Base-by-base conservation (phyloP, 2,329 filamentous ascomycete species). In the Cladophialophora yegresii region DNA sequence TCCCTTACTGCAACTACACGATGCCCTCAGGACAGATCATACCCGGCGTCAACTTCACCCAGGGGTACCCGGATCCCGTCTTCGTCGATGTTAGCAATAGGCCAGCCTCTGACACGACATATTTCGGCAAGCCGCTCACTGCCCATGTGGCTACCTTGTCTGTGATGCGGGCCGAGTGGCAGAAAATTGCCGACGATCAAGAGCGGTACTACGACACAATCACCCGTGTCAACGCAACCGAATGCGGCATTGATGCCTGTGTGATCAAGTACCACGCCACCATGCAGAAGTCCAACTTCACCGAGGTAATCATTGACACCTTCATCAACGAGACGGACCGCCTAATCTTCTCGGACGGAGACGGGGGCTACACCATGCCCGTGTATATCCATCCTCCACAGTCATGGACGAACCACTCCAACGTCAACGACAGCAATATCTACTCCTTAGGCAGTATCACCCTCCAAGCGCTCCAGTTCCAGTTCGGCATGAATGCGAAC, bases 1-100 rank as follows among this genome's bases (percentile, higher is more conserved):
- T 58, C 10, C 53, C 53, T 22, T 57, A 56, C 32, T 62, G 60
- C 53, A 62, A 56, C 60, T 62, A 62, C 22, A 57, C 28, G 2
- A 36, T 62, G 26, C 60, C 51, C 6, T 45, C 33, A 22, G 60
- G 60, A n/a, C 54, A 45, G 26, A 20, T 9, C 10, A 55, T 62
- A 3, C 13, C 53, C 23, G 60, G 22, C 47, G 9, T 51, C 20
- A 28, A 51, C 47, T 26, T 23, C 9, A 23, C 47, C 47, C 12
- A n/a, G 13, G 47, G 22, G 47, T n/a, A 4, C 9, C 9, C 20
- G 9, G 13, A 40, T 16, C 20, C 56, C 40, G 22, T 43, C 23
- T 30, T 51, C 47, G 43, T 58, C 20, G 43, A 58, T 28, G 10
- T 61, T 3, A n/a, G 7, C 58, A 22, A 13, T 7, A 26, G 5